Evolutionary conservation across 805 yeast genomes (phyloP), one percentile per base, ranked within the genome.

Genomic region (Clavispora phyllophila): DNA sequence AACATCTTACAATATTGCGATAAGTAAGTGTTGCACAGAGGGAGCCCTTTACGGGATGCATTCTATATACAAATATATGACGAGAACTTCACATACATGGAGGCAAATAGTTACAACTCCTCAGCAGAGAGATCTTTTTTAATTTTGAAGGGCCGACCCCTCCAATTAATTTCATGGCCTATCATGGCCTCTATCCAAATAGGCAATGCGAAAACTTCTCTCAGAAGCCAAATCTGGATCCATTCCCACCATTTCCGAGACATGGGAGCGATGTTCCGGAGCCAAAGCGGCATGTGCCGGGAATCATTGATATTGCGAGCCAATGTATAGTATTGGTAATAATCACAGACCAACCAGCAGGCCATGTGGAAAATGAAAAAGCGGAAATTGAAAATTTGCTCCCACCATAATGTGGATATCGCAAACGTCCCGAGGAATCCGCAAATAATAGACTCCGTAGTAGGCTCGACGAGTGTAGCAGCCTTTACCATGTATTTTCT

Each of bases 401-500:
- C 54, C 31, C 60, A 48, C 9, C 65, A 57, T 14, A 83, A 42
- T 2, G 69, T 66, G 8, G 82, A 72, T 1, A 80, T 50, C 3
- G 82, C 82, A 56, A 70, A 77, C 0, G 82, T 66, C 5, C 95
- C 95, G 57, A 78, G 76, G 0, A 73, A 17, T 0, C 91, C 93
- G 51, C 82, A 73, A 3, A 87, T 59, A 2, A 88, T 47, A 36
- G 84, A 76, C 59, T 88, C 96, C 0, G 96, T 88, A 6, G 90
- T 76, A 3, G 96, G 96, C 56, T 88, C 96, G 22, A 87, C 66
- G 39, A 88, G 58, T 0, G 96, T 88, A 1, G 96, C 96, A 12
- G 80, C 79, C 24, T 83, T 64, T 3, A 88, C 96, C 95, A 88
- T 87, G 58, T 86, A 87, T 55, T 84, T 85, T 26, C 96, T 68